phyloP scores from a whole-genome alignment of 371 early-diverging fungal genomes.

The Basidiobolus meristosporus region DNA sequence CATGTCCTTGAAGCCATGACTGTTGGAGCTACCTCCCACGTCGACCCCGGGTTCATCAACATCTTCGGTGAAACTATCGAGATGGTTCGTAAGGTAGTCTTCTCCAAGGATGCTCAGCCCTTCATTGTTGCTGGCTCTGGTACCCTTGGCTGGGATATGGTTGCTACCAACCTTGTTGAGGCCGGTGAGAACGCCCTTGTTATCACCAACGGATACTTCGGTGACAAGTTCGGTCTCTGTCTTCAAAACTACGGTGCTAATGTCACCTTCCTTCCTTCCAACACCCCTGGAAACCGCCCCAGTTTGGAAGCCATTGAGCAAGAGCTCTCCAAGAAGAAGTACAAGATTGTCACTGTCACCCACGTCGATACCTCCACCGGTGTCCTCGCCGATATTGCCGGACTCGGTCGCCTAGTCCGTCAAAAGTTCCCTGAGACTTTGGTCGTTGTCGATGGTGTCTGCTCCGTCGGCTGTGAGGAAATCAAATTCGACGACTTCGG shows the following conservation, averaged over 20 bases:
- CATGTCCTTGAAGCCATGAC: constrained; percentile 75
- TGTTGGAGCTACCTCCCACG: constrained; percentile 84
- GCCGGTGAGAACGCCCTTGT: constrained; percentile 78
- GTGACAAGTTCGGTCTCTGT: constrained; percentile 38
- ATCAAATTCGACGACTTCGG: constrained; percentile 86
- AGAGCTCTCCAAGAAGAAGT: constrained; percentile 24
- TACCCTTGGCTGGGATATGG: constrained; percentile 89
- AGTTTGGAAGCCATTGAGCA: constrained; percentile 30
- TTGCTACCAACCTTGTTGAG: constrained; percentile 77
- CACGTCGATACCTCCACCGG: constrained; percentile 96
- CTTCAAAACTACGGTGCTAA: constrained; percentile 75
- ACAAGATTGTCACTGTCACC: constrained; percentile 77
- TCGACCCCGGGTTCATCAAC: constrained; percentile 75
- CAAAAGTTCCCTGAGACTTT: constrained; percentile 69
- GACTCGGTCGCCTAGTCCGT: constrained; percentile 51
- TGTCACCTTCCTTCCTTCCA: constrained; percentile 49
- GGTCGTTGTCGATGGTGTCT: constrained; percentile 89
- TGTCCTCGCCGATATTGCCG: constrained; percentile 66
- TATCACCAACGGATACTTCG: constrained; percentile 86
- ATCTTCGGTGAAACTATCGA: constrained; percentile 73
- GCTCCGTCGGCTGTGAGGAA: constrained; percentile 85
- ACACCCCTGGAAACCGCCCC: constrained; percentile 38
- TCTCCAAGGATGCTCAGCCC: constrained; percentile 74
- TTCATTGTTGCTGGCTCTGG: constrained; percentile 89
- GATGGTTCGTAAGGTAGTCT: constrained; percentile 59